phyloP scores from a whole-genome alignment of 345 rosid genomes.

The Odontarrhena argentea region DNA sequence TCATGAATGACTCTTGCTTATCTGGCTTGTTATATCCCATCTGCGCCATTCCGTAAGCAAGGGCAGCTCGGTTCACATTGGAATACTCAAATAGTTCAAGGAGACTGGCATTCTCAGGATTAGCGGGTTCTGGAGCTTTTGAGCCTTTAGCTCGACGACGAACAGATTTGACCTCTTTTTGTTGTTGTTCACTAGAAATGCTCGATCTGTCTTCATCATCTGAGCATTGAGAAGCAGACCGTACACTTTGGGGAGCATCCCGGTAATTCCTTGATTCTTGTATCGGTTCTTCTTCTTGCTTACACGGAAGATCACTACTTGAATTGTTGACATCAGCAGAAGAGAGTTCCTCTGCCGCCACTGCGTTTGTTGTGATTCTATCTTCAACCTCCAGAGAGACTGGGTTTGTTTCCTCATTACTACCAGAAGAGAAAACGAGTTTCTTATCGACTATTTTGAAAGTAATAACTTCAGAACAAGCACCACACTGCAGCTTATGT shows the following conservation, averaged over 20 bases:
- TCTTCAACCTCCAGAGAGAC: slow-evolving; percentile 26
- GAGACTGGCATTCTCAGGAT: slow-evolving; percentile 30
- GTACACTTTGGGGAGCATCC: slow-evolving; percentile 26
- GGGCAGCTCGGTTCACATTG: slow-evolving; percentile 41
- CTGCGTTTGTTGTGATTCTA: slow-evolving; percentile 24
- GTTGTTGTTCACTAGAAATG: slow-evolving; percentile 31
- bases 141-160: slow-evolving; percentile 27
- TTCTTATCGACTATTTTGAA: slow-evolving; percentile 47
- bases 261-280: slow-evolving; percentile 21
- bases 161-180: slow-evolving; percentile 36
- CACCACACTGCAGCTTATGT: slow-evolving; percentile 60
- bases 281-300: slow-evolving; percentile 36
- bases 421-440: slow-evolving; percentile 44
- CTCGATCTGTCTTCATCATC: slow-evolving; percentile 41
- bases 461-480: slow-evolving; percentile 53
- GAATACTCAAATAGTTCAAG: slow-evolving; percentile 44
- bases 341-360: slow-evolving; percentile 22
- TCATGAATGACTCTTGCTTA: slow-evolving; percentile 38
- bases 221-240: slow-evolving; percentile 41
- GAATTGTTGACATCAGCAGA: slow-evolving; percentile 31
- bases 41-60: slow-evolving; percentile 42
- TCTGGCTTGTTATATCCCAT: slow-evolving; percentile 30
- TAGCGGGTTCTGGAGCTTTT: slow-evolving; percentile 21
- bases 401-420: slow-evolving; percentile 25
- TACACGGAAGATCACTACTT: slow-evolving; percentile 15